Base-by-base conservation (phyloP, 1,139 yeast genomes). In the Diutina neorugosa region DNA sequence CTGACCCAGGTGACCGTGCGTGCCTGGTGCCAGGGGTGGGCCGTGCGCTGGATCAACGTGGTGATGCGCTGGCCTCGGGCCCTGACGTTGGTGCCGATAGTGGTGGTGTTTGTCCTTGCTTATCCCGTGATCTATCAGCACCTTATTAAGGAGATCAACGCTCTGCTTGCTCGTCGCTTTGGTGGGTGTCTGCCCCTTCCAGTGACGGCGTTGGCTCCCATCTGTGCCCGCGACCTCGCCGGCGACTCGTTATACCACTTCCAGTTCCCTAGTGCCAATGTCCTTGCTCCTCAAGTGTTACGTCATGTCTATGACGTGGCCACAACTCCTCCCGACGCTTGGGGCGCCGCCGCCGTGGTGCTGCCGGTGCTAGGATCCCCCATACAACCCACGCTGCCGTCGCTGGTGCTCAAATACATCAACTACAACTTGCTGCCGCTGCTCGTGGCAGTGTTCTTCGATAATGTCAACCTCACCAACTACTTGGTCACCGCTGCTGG, bases 401-500 rank as follows among this genome's bases (percentile, higher is more conserved):
- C 57, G 27, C 62, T 58, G 53, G 54, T 66, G 23, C 57, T 68
- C 52, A 62, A 63, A 46, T 57, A 60, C 51, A 55, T 71, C 50
- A 71, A 71, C 55, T 67, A 64, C 53, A 64, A 65, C 50, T 52
- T 59, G 27, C 56, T 55, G 43, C 53, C 56, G 44, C 52, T 56
- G 25, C 56, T 62, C 16, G 55, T 67, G 18, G 60, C 63, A 14
- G 57, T 70, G 19, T 69, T 65, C 53, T 65, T 81, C 23, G 71
- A 77, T 42, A 73, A 78, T 2, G 61, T 79, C 1, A 61, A 64
- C 44, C 72, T 73, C 54, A 68, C 72, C 11, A 80, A 82, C 60
- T 84, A 83, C 20, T 59, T 80, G 11, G 69, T 81, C 12, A 68
- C 68, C 53, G 66, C 71, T 47, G 84, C 84, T 0, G 65, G 69